Conservation (phyloP, 108 stramenopile genomes). For the Skeletonema potamos region DNA sequence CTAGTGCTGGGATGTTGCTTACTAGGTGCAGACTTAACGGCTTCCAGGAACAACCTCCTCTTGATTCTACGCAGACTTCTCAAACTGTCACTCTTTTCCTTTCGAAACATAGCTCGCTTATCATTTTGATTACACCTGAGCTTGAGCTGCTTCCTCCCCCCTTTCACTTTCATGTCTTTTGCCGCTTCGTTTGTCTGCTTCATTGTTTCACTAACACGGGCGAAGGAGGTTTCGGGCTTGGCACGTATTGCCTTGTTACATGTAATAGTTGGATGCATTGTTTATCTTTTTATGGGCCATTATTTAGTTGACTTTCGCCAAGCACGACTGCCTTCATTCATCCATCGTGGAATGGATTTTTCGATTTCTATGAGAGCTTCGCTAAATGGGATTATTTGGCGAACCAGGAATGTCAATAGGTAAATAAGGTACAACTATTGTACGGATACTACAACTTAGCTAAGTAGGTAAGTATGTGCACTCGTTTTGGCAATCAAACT, state of each 20-base stretch:
- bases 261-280: not conserved
- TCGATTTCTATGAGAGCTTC: not conserved
- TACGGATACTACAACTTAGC: too few relatives aligned
- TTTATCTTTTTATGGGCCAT: not conserved
- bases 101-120: not conserved
- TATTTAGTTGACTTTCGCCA: too few relatives aligned
- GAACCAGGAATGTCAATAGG: too few relatives aligned
- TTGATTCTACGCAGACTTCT: constrained; percentile 30
- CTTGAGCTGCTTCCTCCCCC: not conserved
- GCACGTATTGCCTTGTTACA: not conserved
- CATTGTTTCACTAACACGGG: not conserved
- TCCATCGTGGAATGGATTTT: not conserved
- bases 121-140: not conserved
- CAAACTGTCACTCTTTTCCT: constrained; percentile 12
- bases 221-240: not conserved
- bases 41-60: constrained; percentile 38
- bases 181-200: not conserved
- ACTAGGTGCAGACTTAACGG: constrained; percentile 10
- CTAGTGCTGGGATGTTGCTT: not conserved
- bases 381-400: not conserved
- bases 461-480: too few relatives aligned
- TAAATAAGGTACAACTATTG: too few relatives aligned
- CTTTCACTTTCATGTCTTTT: not conserved
- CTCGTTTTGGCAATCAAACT: too few relatives aligned
- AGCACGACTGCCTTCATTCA: too few relatives aligned